Evolutionary conservation across 225 moss, liverwort and hornwort species (phyloP).

Genomic region (Polytrichum formosum): DNA sequence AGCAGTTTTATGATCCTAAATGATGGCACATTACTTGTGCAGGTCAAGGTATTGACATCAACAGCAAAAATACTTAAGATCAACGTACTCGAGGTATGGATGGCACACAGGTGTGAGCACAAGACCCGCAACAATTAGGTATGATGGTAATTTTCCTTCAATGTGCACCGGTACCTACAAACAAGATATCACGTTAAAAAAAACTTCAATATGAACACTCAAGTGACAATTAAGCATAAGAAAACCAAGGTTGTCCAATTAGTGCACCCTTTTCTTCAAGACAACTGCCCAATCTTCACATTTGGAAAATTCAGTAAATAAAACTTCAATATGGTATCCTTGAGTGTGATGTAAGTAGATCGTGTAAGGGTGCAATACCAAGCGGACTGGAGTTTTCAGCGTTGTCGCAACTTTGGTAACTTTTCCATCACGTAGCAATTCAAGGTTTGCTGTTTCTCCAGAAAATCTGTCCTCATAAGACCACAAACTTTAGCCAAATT

Average conservation of each 20-base stretch:
- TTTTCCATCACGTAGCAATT: slow-evolving; percentile 76
- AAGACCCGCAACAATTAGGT: slow-evolving; percentile 92
- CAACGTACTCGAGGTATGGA: slow-evolving; percentile 93
- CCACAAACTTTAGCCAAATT: slow-evolving; percentile 9
- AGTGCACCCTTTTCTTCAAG: too few species aligned
- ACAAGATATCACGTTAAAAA: neutral
- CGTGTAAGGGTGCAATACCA: slow-evolving; percentile 36
- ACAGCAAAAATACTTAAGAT: neutral
- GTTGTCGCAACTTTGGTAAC: slow-evolving; percentile 66
- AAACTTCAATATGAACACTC: too few species aligned
- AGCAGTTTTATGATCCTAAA: too few species aligned
- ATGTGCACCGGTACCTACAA: slow-evolving; percentile 97
- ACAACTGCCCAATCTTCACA: too few species aligned
- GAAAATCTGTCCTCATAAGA: slow-evolving; percentile 54
- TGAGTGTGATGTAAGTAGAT: neutral
- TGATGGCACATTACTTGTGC: too few species aligned
- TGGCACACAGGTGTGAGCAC: slow-evolving; percentile 97
- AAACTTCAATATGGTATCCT: too few species aligned
- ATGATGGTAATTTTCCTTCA: slow-evolving; percentile 92
- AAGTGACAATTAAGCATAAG: too few species aligned
- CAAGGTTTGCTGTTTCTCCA: slow-evolving; percentile 78
- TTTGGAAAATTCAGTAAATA: too few species aligned
- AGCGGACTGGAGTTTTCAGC: slow-evolving; percentile 73
- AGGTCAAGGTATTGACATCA: too few species aligned
- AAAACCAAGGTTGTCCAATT: too few species aligned